Base-by-base conservation (phyloP, 2,329 filamentous ascomycete genomes). In the Talaromyces sp. region DNA sequence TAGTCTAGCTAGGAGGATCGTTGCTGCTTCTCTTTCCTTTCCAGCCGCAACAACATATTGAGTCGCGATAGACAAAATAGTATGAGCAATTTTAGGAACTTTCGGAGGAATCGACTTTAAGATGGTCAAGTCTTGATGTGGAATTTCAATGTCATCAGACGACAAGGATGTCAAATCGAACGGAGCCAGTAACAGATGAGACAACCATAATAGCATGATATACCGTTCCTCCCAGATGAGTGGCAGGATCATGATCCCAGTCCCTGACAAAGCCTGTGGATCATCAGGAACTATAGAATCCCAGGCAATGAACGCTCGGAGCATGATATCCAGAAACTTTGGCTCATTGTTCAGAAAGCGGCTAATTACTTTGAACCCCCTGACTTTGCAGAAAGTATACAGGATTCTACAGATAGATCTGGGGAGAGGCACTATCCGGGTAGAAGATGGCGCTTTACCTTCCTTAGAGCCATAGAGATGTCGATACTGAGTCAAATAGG, bases 121-220 rank as follows among this genome's bases (percentile, higher is more conserved):
- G 4, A 70, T 63, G 14, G 64, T 56, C 23, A 73, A 47, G 58
- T 74, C 74, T 14, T 73, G 67, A 56, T 75, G 69, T 2, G 76
- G 76, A 1, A 76, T 66, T 1, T 72, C 70, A 4, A 76, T 72
- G 58, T 72, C 68, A 34, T 73, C 71, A 12, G 78, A 79, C 1
- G 93, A 97, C 64, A 99, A 93, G 2, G 91, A 92, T 2, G 88
- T 84, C 58, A 99, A 80, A 69, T 97, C 93, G 75, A 99, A 99
- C 0, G 95, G 95, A 1, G 92, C 92, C 34, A 94, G 83, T 62
- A 94, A 81, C 16, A 95, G 79, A 75, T 95, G 90, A 0, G 89
- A 90, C 33, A 94, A 84, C 95, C 95, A 99, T 9, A 96, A 81
- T 4, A 98, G 80, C 51, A 93, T 86, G 18, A 97, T 81, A 71